These are phyloP conservation scores for Blastobotrys terrestris DNA, from an alignment of 805 yeast genomes.

Conservation along the genomic window DNA sequence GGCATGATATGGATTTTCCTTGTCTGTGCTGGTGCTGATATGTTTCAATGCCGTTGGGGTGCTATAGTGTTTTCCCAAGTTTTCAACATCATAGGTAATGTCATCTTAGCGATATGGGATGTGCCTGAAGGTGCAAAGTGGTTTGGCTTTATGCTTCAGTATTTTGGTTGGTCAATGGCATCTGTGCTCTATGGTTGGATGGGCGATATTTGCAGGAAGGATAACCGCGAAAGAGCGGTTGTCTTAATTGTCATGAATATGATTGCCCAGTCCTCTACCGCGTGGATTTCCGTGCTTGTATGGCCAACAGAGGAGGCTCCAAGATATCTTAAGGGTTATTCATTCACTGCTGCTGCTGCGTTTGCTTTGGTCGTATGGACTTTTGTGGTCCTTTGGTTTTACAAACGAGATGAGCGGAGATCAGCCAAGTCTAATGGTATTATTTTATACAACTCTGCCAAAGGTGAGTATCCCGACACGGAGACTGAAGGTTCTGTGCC, in stretches of 20 bases:
- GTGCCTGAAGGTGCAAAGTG: constrained; percentile 51
- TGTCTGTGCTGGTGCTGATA: constrained; percentile 37
- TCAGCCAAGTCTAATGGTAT: constrained; percentile 45
- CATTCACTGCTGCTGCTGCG: constrained; percentile 17
- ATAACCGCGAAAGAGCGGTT: constrained; percentile 43
- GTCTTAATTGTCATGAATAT: constrained; percentile 44
- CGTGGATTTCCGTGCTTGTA: constrained; percentile 44
- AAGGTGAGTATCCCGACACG: constrained; percentile 26
- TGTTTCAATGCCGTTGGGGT: constrained; percentile 46
- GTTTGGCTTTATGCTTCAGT: constrained; percentile 55
- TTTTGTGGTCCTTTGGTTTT: constrained; percentile 43
- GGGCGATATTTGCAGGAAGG: constrained; percentile 49
- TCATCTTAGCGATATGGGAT: constrained; percentile 49
- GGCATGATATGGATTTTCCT: constrained; percentile 40
- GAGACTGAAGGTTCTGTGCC: constrained; percentile 7
- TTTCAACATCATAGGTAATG: constrained; percentile 47
- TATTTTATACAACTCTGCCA: constrained; percentile 38
- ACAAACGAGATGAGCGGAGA: constrained; percentile 46
- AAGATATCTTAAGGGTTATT: constrained; percentile 22
- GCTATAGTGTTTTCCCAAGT: constrained; percentile 48
- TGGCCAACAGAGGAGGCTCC: constrained; percentile 32
- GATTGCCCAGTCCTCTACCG: constrained; percentile 46
- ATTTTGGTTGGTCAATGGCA: constrained; percentile 56
- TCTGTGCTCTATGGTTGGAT: constrained; percentile 54
- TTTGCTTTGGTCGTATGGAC: constrained; percentile 10